phyloP scores from a whole-genome alignment of 805 yeast species.

The Millerozyma acaciae region DNA sequence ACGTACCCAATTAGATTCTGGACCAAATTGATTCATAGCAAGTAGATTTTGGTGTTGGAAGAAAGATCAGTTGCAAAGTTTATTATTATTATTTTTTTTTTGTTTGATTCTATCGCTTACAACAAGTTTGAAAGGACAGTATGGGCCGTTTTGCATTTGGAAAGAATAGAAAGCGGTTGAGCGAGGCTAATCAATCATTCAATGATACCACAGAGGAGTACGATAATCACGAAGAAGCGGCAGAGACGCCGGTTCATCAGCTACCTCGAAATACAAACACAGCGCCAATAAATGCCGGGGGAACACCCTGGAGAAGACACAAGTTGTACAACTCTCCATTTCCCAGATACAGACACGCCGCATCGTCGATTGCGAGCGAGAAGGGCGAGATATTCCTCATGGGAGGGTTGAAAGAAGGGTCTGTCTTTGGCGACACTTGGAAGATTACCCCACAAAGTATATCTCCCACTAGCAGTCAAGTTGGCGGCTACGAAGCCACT shows the following conservation, averaged over 20 bases:
- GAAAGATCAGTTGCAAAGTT: too few species aligned
- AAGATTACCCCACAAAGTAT: constrained; percentile 53
- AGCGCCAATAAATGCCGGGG: constrained; percentile 7
- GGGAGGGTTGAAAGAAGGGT: constrained; percentile 93
- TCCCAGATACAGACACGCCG: constrained; percentile 92
- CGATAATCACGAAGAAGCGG: not conserved
- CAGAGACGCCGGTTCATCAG: constrained; percentile 8
- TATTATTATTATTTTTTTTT: too few species aligned
- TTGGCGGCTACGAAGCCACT: constrained; percentile 26
- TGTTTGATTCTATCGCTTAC: too few species aligned
- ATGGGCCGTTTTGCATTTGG: constrained; percentile 63
- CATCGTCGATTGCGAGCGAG: constrained; percentile 72
- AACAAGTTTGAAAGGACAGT: too few species aligned
- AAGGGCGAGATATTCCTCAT: constrained; percentile 79
- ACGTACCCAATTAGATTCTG: too few species aligned
- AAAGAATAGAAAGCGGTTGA: constrained; percentile 36
- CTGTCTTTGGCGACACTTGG: constrained; percentile 97
- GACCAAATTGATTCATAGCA: too few species aligned
- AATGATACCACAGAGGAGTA: constrained; percentile 3
- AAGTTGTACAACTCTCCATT: constrained; percentile 75
- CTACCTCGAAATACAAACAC: constrained; percentile 13
- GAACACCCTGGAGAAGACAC: constrained; percentile 65
- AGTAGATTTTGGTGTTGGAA: too few species aligned
- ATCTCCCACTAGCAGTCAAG: constrained; percentile 15
- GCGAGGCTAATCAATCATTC: constrained; percentile 6